Base-by-base conservation (phyloP, 768 basidiomycete species). In the Chalciporus pseudorubinellus region DNA sequence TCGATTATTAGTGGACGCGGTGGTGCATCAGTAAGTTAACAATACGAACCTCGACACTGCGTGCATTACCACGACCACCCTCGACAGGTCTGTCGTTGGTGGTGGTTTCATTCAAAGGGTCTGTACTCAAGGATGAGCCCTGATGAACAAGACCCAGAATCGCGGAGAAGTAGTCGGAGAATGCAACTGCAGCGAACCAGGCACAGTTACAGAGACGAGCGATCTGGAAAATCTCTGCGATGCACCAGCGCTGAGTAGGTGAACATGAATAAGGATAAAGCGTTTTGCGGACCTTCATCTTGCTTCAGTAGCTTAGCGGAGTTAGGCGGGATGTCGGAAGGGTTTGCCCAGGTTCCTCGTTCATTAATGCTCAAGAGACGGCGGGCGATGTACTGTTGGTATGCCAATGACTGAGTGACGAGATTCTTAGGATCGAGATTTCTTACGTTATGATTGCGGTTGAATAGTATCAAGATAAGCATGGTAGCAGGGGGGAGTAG, bases 291-390 rank as follows among this genome's bases (percentile, higher is more conserved):
- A 61, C 73, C 70, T 53, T 88, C 83, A 40, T 87, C 85, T 59
- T 87, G 85, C 8, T 62, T 72, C 20, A 72, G 39, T 3, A 82
- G 59, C 38, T 77, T 70, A 12, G 62, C 58, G 14, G 69, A 58
- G 19, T 61, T 57, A 1, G 48, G 6, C 0, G 72, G 64, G 18
- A 86, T 60, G 1, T 55, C 73, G 28, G 72, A 68, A 1, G 89
- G 87, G 58, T 89, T 76, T 3, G 59, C 58, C 62, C 77, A 93
- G 0, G 66, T 81, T 11, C 79, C 80, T 43, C 87, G 77, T 63
- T 93, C 91, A 60, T 93, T 93, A 57, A 93, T 84, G 60, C 90
- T 84, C 46, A 88, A 74, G 3, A 93, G 71, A 59, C 84, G 89
- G 50, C 74, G 74, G 8, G 87, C 89, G 46, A 92, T 91, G 66